Evolutionary conservation across 768 basidiomycete species (phyloP).

Genomic region (Austroboletus eburneus): DNA sequence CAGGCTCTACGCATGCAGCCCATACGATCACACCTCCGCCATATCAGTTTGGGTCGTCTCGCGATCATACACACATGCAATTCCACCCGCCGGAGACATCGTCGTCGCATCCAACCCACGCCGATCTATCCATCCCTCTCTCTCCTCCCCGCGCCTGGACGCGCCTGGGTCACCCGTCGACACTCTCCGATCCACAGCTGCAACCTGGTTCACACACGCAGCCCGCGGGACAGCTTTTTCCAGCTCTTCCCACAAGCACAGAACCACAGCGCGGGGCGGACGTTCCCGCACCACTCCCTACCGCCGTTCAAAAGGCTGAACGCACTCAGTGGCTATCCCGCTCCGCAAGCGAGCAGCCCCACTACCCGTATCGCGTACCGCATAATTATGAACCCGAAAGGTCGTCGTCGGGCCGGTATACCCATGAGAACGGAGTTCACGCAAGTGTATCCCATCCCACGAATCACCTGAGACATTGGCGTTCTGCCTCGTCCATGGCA

Average conservation of each 20-base stretch:
- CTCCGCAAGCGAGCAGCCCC: constrained; percentile 25
- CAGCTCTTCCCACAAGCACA: not conserved
- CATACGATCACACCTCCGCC: not conserved
- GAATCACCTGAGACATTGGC: constrained; percentile 18
- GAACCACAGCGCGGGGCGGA: not conserved
- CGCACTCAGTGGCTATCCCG: constrained; percentile 15
- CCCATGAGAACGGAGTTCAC: not conserved
- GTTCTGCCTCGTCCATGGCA: constrained; percentile 15
- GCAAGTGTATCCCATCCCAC: not conserved
- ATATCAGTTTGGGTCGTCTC: not conserved
- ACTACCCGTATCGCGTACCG: not conserved
- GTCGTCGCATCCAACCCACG: not conserved
- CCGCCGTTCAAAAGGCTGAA: constrained; percentile 7
- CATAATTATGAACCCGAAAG: too few species aligned
- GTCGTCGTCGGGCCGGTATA: not conserved
- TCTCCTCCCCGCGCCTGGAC: constrained; percentile 1
- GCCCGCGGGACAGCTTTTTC: not conserved
- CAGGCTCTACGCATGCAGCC: too few species aligned
- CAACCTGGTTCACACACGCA: not conserved
- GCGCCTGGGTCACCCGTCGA: not conserved
- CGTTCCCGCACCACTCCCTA: not conserved
- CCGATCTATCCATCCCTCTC: not conserved
- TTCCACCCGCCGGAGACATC: too few species aligned
- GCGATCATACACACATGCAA: too few species aligned
- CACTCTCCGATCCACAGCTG: not conserved